These are phyloP conservation scores for Wakefieldia striispora DNA, from an alignment of 768 basidiomycete species.

Conservation along the genomic window DNA sequence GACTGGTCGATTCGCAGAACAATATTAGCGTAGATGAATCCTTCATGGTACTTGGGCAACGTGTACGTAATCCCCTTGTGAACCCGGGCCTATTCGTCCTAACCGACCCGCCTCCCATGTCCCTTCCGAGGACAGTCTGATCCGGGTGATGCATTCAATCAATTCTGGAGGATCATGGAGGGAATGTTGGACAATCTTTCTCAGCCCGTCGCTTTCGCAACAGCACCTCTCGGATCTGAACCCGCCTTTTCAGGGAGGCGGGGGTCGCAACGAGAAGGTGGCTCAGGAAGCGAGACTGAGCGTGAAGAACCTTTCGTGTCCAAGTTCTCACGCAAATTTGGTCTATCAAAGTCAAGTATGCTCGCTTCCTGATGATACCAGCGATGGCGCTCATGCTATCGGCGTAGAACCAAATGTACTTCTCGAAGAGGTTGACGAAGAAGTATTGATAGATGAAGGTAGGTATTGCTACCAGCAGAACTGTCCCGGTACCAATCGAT, in stretches of 20 bases:
- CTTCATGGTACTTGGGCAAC: conserved; percentile 84
- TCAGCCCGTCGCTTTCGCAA: conserved; percentile 76
- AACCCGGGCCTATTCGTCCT: conserved; percentile 3
- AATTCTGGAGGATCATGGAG: conserved; percentile 88
- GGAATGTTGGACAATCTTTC: conserved; percentile 85
- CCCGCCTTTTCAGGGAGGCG: conserved; percentile 23
- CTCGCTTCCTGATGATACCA: neutral
- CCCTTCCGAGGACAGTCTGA: conserved; percentile 53
- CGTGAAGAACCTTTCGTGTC: conserved; percentile 61
- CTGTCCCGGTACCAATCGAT: conserved; percentile 1
- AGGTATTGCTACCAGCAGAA: conserved; percentile 7
- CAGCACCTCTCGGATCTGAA: conserved; percentile 62
- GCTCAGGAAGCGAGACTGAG: conserved; percentile 66
- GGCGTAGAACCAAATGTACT: conserved; percentile 17
- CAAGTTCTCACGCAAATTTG: conserved; percentile 48
- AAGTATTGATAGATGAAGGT: conserved; percentile 66
- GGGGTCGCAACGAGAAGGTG: conserved; percentile 44
- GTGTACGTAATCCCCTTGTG: conserved; percentile 40
- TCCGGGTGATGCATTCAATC: conserved; percentile 82
- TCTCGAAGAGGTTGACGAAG: conserved; percentile 56
- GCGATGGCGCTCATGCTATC: conserved; percentile 8
- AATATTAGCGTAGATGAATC: conserved; percentile 70
- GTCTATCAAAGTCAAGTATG: conserved; percentile 27
- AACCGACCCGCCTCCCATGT: conserved; percentile 2
- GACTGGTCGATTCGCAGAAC: conserved; percentile 50